phyloP scores from a whole-genome alignment of 805 yeast genomes.

The Tetrapisispora arboricola region DNA sequence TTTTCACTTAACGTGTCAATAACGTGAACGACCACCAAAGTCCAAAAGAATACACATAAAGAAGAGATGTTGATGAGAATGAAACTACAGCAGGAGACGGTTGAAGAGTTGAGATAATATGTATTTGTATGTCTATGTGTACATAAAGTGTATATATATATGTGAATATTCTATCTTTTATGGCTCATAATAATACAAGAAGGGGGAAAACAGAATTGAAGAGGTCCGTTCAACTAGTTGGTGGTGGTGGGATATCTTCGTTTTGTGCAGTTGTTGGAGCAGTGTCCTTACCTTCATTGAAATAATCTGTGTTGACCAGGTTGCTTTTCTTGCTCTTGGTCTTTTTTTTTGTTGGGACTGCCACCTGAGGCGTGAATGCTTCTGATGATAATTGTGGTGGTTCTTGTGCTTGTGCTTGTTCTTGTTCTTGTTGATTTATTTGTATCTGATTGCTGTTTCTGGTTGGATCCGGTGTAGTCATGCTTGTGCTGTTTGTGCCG shows the following conservation, averaged over 20 bases:
- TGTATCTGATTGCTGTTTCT: background rate
- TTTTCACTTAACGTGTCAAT: background rate
- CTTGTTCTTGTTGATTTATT: background rate
- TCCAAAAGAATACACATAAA: too few species aligned
- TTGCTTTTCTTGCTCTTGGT: conserved; percentile 7
- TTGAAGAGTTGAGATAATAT: too few species aligned
- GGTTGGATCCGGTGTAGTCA: too few species aligned
- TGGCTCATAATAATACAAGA: too few species aligned
- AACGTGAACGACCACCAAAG: background rate
- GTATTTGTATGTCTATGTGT: too few species aligned
- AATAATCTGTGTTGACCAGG: conserved; percentile 14
- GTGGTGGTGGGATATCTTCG: background rate
- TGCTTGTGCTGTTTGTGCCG: background rate
- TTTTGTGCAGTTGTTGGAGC: conserved; percentile 35
- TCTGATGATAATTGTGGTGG: conserved; percentile 8
- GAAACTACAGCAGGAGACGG: too few species aligned
- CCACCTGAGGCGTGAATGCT: conserved; percentile 13
- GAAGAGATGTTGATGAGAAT: too few species aligned
- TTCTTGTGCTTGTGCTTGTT: conserved; percentile 2
- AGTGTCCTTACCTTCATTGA: conserved; percentile 25
- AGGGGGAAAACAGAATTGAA: too few species aligned
- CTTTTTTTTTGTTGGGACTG: conserved; percentile 11
- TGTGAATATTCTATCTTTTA: too few species aligned
- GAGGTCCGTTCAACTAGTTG: background rate
- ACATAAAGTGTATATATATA: too few species aligned